A percentile compares a stretch with the other conserved stretches of the same genome.
Evolutionary conservation across 1,284 basidiomycete species (phyloP).

Genomic region (Ceraceosorus bombacis): DNA sequence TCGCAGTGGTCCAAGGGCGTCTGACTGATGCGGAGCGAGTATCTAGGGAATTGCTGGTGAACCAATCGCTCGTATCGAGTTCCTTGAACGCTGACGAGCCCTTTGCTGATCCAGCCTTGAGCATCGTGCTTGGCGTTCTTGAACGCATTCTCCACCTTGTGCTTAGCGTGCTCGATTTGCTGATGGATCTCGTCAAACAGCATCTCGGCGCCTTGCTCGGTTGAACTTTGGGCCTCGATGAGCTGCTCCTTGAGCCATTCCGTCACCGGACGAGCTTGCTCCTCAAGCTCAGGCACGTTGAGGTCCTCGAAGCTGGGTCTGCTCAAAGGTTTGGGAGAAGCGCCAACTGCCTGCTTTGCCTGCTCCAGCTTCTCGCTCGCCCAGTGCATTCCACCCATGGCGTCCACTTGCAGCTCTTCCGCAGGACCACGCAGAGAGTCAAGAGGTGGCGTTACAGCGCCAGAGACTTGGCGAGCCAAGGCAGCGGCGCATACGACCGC

Average conservation of each 20-base stretch:
- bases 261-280: slow-evolving; percentile 8
- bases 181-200: slow-evolving; percentile 47
- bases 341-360: slow-evolving; percentile 13
- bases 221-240: slow-evolving; percentile 1
- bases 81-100: slow-evolving; percentile 49
- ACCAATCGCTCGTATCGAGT: slow-evolving; percentile 64
- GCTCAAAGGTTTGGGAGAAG: slow-evolving; percentile 18
- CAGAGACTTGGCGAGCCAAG: background rate
- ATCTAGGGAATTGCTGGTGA: slow-evolving; percentile 62
- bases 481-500: slow-evolving; percentile 31
- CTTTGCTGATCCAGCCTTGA: slow-evolving; percentile 28
- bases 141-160: slow-evolving; percentile 41
- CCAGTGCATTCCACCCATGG: slow-evolving; percentile 35
- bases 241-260: slow-evolving; percentile 3
- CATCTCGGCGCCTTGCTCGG: slow-evolving; percentile 21
- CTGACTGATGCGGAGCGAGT: slow-evolving; percentile 62
- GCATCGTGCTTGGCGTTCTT: slow-evolving; percentile 27
- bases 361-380: slow-evolving; percentile 8
- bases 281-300: slow-evolving; percentile 17
- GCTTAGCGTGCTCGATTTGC: slow-evolving; percentile 50
- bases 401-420: slow-evolving; percentile 35
- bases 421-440: slow-evolving; percentile 10
- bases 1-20: slow-evolving; percentile 60
- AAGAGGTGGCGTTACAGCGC: background rate
- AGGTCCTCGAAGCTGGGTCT: slow-evolving; percentile 31